Percentiles rank a stretch among this genome's conserved stretches.
Conservation (phyloP, 768 basidiomycete genomes). For the Pulveroboletus sp. region DNA sequence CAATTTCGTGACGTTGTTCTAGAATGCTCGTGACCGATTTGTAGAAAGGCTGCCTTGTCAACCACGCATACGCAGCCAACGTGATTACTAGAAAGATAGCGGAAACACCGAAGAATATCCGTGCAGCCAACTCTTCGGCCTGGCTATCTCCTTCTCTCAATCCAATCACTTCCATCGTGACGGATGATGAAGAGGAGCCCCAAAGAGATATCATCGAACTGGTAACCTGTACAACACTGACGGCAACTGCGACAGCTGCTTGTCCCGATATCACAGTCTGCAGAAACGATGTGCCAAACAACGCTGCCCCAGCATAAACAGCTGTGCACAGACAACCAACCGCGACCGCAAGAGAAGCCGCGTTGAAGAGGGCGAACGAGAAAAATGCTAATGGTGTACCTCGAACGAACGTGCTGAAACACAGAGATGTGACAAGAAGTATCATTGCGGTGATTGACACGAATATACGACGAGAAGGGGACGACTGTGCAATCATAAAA, state of each 20-base stretch:
- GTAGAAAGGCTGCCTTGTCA: conserved; percentile 60
- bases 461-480: conserved; percentile 58
- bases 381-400: conserved; percentile 58
- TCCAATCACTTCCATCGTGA: conserved; percentile 19
- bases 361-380: conserved; percentile 60
- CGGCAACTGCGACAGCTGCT: conserved; percentile 79
- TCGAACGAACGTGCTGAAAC: conserved; percentile 62
- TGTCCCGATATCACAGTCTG: conserved; percentile 82
- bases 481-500: conserved; percentile 40
- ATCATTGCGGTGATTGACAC: conserved; percentile 49
- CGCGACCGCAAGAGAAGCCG: conserved; percentile 53
- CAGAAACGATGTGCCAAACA: conserved; percentile 72
- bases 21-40: conserved; percentile 47
- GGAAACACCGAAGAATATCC: conserved; percentile 71
- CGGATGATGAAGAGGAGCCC: conserved; percentile 35
- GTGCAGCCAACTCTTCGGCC: conserved; percentile 68
- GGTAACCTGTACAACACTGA: conserved; percentile 73
- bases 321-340: conserved; percentile 79
- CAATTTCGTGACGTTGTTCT: conserved; percentile 35
- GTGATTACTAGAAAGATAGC: conserved; percentile 60
- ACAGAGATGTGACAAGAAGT: conserved; percentile 55
- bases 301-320: conserved; percentile 74
- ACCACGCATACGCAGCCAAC: conserved; percentile 52
- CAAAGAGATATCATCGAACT: conserved; percentile 59
- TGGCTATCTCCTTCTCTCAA: conserved; percentile 31